phyloP scores from a whole-genome alignment of 2,329 filamentous ascomycete genomes.

The Beauveria pseudobassiana region DNA sequence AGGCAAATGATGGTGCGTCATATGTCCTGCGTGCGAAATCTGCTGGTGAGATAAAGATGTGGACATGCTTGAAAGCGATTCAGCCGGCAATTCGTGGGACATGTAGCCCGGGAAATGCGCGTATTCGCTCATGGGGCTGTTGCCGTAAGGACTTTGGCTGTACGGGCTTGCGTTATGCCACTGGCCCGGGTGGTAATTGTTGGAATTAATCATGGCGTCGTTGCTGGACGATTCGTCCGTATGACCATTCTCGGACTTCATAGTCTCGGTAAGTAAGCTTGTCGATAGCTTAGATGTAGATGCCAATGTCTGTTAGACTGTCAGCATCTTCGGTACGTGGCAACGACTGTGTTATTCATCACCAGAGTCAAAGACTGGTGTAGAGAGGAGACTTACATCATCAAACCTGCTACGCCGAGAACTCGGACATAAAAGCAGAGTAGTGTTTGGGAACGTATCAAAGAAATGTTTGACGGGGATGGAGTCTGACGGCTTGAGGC shows the following conservation, averaged over 20 bases:
- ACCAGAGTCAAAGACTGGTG: not conserved
- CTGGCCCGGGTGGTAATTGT: constrained; percentile 27
- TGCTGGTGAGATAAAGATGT: constrained; percentile 42
- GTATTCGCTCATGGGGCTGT: constrained; percentile 59
- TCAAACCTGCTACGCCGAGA: not conserved
- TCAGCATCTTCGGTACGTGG: not conserved
- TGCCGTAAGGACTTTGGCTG: constrained; percentile 47
- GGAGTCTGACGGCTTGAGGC: not conserved
- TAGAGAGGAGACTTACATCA: not conserved
- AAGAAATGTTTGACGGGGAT: not conserved
- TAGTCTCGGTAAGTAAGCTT: constrained; percentile 9
- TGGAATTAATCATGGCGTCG: constrained; percentile 17
- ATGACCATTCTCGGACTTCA: constrained; percentile 29
- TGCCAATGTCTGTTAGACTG: not conserved
- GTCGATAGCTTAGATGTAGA: not conserved
- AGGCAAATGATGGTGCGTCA: constrained; percentile 44
- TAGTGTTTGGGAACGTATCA: too few relatives aligned
- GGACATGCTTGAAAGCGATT: constrained; percentile 44
- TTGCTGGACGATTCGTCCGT: constrained; percentile 23
- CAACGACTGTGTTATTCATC: not conserved
- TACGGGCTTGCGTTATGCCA: constrained; percentile 56
- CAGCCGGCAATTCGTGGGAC: constrained; percentile 42
- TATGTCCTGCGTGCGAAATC: constrained; percentile 32
- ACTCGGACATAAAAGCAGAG: not conserved
- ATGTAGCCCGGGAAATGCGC: constrained; percentile 49